Evolutionary conservation across 441 rosid species (phyloP), one percentile per base, ranked within the genome.

Genomic region (Adansonia rubrostipa): DNA sequence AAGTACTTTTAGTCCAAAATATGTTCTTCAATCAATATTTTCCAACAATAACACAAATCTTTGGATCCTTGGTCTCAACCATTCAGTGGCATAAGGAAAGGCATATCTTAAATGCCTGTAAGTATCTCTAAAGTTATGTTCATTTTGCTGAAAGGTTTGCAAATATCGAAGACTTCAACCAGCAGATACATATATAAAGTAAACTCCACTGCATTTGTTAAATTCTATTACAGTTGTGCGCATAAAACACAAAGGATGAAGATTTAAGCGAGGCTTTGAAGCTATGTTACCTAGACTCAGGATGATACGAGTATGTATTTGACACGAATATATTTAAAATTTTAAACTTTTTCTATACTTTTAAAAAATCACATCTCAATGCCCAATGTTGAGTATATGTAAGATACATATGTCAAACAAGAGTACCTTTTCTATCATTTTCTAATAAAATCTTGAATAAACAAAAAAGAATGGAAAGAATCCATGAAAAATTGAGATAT

Each of bases 151-250:
- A 11, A 14, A 33, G 7, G 7, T 44, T 56, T 8, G 57, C 40
- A 48, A 24, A 14, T 48, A 24, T 15, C 17, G 9, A 66, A 33
- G 14, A 47, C 28, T 4, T 15, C 40, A 17, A 71, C 28, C 74
- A 51, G 45, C 8, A 15, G n/a, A 45, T 36, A 51, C 14, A 51
- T 15, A 24, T 14, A 6, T 36, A 51, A 36, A 9, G 28, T 71
- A 71, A 53, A 33, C 47, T n/a, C 62, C 54, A 53, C 62, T 53
- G 15, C 28, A 71, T 53, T 71, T 14, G 19, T 5, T 69, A 69
- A 36, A 28, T 20, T 51, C 45, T 10, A 17, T 20, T 10, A 19
- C 73, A 20, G 20, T 58, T 19, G 0, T 9, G 10, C 20, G 9
- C 57, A 19, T 58, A 58, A 53, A 8, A 58, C 28, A 19, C 13